phyloP scores from a whole-genome alignment of 2,329 filamentous ascomycete species.

The Bipolaris sorokiniana region DNA sequence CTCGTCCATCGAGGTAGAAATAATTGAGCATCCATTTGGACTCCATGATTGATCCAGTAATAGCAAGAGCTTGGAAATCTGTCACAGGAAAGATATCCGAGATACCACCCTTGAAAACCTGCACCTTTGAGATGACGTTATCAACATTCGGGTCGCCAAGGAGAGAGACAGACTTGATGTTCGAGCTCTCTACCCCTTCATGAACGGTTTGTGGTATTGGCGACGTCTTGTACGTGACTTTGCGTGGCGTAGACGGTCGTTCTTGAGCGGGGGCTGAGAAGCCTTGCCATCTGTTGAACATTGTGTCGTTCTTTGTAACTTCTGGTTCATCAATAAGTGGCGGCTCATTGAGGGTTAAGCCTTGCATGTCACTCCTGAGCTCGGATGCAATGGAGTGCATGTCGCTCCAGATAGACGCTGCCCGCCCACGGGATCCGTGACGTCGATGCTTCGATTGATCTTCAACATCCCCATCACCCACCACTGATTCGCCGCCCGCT shows the following conservation, averaged over 20 bases:
- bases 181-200: slow-evolving; percentile 26
- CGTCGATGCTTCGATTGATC: background rate
- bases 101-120: slow-evolving; percentile 46
- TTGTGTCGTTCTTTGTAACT: slow-evolving; percentile 19
- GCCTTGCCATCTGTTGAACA: slow-evolving; percentile 39
- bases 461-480: slow-evolving; percentile 6
- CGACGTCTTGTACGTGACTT: slow-evolving; percentile 22
- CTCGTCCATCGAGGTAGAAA: slow-evolving; percentile 42
- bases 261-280: slow-evolving; percentile 16
- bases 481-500: slow-evolving; percentile 29
- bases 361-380: slow-evolving; percentile 25
- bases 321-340: slow-evolving; percentile 14
- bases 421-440: slow-evolving; percentile 25
- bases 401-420: slow-evolving; percentile 36
- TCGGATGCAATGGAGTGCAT: slow-evolving; percentile 42
- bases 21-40: slow-evolving; percentile 48
- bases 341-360: slow-evolving; percentile 13
- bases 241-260: slow-evolving; percentile 18
- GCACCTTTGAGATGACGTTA: slow-evolving; percentile 44
- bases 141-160: slow-evolving; percentile 45
- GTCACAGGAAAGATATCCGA: slow-evolving; percentile 43
- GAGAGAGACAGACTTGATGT: slow-evolving; percentile 36
- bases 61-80: slow-evolving; percentile 44
- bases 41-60: slow-evolving; percentile 43
- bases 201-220: slow-evolving; percentile 37